Conservation (phyloP, 2,329 filamentous ascomycete genomes). For the Hymenoscyphus linearis region DNA sequence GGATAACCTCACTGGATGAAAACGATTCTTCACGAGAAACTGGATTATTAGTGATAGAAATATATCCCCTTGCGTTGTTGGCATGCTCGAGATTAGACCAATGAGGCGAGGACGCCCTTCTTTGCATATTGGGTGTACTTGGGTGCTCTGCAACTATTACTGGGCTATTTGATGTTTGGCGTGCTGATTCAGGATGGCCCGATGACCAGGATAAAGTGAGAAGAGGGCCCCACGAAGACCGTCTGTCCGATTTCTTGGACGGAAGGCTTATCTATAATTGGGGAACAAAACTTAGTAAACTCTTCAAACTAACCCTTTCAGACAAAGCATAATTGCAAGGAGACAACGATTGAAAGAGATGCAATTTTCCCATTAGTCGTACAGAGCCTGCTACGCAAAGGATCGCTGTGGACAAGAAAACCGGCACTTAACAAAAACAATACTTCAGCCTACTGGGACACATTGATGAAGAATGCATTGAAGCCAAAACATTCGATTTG, state of each 20-base stretch:
- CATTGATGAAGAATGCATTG: background rate
- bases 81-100: conserved; percentile 5
- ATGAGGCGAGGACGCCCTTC: conserved; percentile 8
- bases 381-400: conserved; percentile 30
- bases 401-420: conserved; percentile 10
- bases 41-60: conserved; percentile 5
- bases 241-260: conserved; percentile 36
- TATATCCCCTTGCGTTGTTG: conserved; percentile 13
- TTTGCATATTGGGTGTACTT: conserved; percentile 5
- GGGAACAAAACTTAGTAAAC: conserved; percentile 29
- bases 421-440: conserved; percentile 19
- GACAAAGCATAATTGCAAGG: conserved; percentile 23
- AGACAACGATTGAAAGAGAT: conserved; percentile 25
- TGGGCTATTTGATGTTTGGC: conserved; percentile 15
- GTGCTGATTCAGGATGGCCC: conserved; percentile 25
- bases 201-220: conserved; percentile 34
- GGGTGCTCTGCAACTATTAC: conserved; percentile 12
- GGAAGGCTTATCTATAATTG: conserved; percentile 33
- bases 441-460: background rate
- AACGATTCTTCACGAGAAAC: conserved; percentile 3
- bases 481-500: background rate
- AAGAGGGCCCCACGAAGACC: conserved; percentile 41
- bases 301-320: conserved; percentile 25
- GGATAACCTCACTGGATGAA: background rate
- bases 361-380: conserved; percentile 30